A percentile compares a stretch with the other conserved stretches of the same genome.
These are phyloP conservation scores for Apophysomyces elegans DNA, from an alignment of 371 early-diverging fungal species.

Conservation along the genomic window DNA sequence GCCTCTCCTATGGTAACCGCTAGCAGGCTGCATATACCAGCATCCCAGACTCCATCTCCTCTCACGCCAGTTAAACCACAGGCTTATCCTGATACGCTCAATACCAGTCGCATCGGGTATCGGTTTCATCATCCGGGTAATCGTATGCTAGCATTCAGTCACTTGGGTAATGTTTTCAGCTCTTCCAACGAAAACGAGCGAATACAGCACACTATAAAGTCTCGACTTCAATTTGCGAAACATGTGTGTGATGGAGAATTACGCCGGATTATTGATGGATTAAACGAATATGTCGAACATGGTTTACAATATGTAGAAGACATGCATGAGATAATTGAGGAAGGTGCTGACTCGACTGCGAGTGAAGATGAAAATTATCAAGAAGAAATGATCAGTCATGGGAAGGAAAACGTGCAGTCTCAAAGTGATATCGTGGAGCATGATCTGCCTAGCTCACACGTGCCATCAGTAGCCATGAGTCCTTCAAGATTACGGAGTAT, in stretches of 20 bases:
- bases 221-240: constrained; percentile 45
- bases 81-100: background rate
- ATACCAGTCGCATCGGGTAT: constrained; percentile 19
- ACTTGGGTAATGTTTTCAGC: constrained; percentile 26
- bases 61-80: background rate
- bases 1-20: background rate
- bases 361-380: constrained; percentile 31
- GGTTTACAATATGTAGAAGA: constrained; percentile 66
- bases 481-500: constrained; percentile 2
- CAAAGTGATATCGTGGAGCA: background rate
- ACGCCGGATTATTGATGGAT: constrained; percentile 70
- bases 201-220: constrained; percentile 38
- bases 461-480: background rate
- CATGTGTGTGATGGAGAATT: constrained; percentile 55
- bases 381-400: constrained; percentile 17
- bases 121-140: constrained; percentile 23
- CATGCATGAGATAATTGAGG: constrained; percentile 32
- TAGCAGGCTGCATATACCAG: background rate
- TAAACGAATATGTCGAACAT: constrained; percentile 74
- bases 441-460: background rate
- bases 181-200: constrained; percentile 19
- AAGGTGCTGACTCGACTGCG: constrained; percentile 18
- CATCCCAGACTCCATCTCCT: background rate
- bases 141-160: constrained; percentile 23
- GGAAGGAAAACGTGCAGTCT: background rate